Evolutionary conservation across 805 yeast species (phyloP), one percentile per base, ranked within the genome.

Genomic region (Candida nemodendra): DNA sequence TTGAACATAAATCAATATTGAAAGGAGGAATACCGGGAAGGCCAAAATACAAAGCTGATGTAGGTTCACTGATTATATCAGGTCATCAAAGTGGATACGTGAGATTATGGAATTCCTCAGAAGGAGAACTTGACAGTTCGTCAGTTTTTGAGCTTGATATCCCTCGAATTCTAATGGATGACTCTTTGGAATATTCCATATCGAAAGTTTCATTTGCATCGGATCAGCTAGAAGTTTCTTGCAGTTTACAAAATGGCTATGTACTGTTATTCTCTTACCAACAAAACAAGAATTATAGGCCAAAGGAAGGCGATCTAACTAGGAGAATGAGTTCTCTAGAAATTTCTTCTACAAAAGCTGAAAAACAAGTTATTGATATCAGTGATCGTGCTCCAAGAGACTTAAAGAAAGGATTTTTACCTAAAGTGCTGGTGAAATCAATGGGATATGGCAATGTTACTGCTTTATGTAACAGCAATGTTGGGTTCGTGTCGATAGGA

Each of bases 81-180:
- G 98, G 97, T 0, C 96, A 93, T 55, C 76, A 80, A 24, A 83
- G 83, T 57, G 98, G 97, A 0, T 74, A 81, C 24, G 77, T 93
- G 0, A 72, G 96, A 37, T 68, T 91, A 8, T 81, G 89, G 79
- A 95, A 91, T 62, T 81, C 88, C 0, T 79, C 95, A 0, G 78
- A 80, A 39, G 84, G 84, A 15, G 96, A 86, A 44, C 52, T 80
- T 5, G 79, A 72, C 39, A 80, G 79, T 27, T 64, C 74, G 7
- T 65, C 75, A 5, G 79, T 79, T 3, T 64, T 84, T 47, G 85
- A 81, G 45, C 71, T 82, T 25, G 74, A 77, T 50, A 65, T 81
- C 9, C 62, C 78, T 1, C 64, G 66, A 28, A 68, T 79, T 11
- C 47, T 81, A 26, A 47, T 50, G 27, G 68, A 69, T 42, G 65